Base-by-base conservation (phyloP, 306 rosid genomes). In the Ormosia emarginata region DNA sequence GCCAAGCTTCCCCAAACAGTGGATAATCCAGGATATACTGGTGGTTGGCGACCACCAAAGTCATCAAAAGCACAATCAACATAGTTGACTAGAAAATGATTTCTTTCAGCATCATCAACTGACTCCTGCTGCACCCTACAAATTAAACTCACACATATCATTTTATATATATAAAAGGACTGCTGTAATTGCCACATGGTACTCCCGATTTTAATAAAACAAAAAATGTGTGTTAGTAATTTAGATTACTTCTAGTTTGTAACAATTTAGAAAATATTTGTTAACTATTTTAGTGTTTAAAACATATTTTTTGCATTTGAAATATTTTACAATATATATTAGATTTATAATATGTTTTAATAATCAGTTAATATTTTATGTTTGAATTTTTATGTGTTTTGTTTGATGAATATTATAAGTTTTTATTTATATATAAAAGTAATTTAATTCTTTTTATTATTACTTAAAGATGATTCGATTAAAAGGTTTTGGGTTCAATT, bases 1-100 rank as follows among this genome's bases (percentile, higher is more conserved):
- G 99, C 99, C 93, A 95, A 87, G 87, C 99, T 95, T 86, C 99
- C 99, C 99, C 99, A 95, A 46, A 95, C 99, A 81, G 99, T 95
- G 68, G 99, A 90, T 72, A 95, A 85, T 66, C 99, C 99, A 73
- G 99, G 99, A 82, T 95, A 95, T 37, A 95, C 99, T 1, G 99
- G 99, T 34, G 98, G 97, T 85, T 95, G 99, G 24, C 94, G 97
- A 77, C 99, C 99, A 64, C 98, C 99, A 84, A 95, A 95, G 89
- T 95, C 99, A 91, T 95, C 99, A 81, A 95, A 95, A 50, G 96
- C 96, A 87, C 88, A 88, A 86, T 95, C 99, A 71, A 93, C 99
- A 83, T 95, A 95, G 77, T 92, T 95, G 73, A 95, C 98, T 36
- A 95, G 91, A 86, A 95, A 95, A 80, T 95, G 94, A 74, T 95